Evolutionary conservation across 257 asterid genomes (phyloP), one percentile per base, ranked within the genome.

Genomic region (Nicotiana obtusifolia): DNA sequence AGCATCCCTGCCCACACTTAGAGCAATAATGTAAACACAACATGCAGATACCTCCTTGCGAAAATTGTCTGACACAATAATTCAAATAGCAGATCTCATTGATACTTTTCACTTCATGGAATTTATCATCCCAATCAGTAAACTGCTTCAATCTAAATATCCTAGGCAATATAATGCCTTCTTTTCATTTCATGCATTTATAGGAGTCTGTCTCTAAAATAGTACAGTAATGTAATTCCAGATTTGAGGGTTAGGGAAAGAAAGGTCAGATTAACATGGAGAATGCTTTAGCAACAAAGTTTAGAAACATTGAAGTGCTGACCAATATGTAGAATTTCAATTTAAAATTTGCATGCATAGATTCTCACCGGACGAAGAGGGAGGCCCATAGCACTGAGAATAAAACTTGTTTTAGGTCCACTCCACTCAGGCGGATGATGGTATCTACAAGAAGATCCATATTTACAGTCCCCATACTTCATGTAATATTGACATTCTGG

Each of bases 391-490:
- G 94, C 92, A 86, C 98, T 91, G 83, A 95, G 98, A 65, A 83
- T 82, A 66, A 85, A 86, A 87, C 62, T 92, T 68, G 90, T 64
- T 87, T 82, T 90, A 13, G 91, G 86, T 78, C 89, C 91, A 85
- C 83, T 81, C 91, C 87, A 84, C 76, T 91, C 97, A 73, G 92
- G 90, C 62, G 99, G 99, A 82, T 95, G 99, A 83, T 94, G 92
- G 86, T 91, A 95, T 89, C 90, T 94, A 91, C 99, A 95, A 5
- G 99, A 85, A 28, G 93, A 56, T 64, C 99, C 97, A 85, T 82
- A 95, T 89, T 90, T 95, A 89, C 99, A 95, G 60, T 91, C 91
- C 68, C 99, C 99, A 10, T 93, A 92, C 85, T 91, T 95, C 90
- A 92, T 81, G 82, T 91, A 95, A 84, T 88, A 89, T 82, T 88